Evolutionary conservation across 2,329 filamentous ascomycete genomes (phyloP), one percentile per base, ranked within the genome.

Genomic region (Monosporascus sp.): DNA sequence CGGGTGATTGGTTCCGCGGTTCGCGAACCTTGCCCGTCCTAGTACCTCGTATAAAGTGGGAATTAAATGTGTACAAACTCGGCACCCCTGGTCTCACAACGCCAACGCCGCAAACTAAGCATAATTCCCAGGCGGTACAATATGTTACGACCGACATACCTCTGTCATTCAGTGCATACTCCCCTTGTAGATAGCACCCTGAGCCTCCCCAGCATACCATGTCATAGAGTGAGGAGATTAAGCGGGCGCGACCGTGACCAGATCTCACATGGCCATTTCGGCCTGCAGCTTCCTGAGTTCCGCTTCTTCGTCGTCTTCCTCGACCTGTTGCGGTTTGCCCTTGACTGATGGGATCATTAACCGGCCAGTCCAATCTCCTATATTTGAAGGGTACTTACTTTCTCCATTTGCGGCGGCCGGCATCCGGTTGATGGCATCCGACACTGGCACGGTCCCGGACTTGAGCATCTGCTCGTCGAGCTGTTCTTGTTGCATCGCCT

Each of bases 271-370:
- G 60, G 92, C 92, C 93, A 97, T 97, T 74, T 97, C 93, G 37
- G 90, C 92, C 70, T 96, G 91, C 62, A 99, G 74, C 75, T 94
- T 97, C 72, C 88, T 84, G 67, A 97, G 78, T 76, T 97, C 93
- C 65, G 87, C 93, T 72, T 97, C 93, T 69, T 97, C 94, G 79
- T 97, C 93, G 71, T 97, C 92, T 71, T 96, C 90, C 68, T 88
- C 85, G 61, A 72, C 70, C 56, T 75, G 73, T 17, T 70, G 69
- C 18, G 73, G 67, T 61, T 82, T 78, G 60, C 75, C 71, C 75
- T 78, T 78, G 70, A 78, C 77, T 81, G 55, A 55, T 31, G 15
- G 35, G 51, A 22, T 50, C n/a, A 18, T 50, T 46, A 49, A 50
- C 65, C 58, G 62, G 58, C 46, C 47, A 39, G 24, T 43, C 25